Evolutionary conservation across 1,284 basidiomycete genomes (phyloP), one percentile per base, ranked within the genome.

Genomic region (Trichosporon faecale): DNA sequence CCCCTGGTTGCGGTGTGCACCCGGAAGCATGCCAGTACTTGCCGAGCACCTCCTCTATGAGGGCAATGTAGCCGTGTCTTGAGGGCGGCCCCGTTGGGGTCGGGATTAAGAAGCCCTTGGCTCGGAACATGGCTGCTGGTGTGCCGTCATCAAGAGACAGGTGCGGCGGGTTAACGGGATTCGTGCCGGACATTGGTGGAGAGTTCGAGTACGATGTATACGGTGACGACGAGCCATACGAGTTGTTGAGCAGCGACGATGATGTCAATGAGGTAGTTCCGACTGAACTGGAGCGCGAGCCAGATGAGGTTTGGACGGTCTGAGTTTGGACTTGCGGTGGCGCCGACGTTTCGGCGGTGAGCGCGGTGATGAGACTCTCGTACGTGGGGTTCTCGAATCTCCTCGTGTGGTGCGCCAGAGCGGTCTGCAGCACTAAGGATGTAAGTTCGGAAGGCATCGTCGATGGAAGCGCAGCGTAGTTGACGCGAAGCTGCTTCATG

Each of bases 341-440:
- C n/a, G 49, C 8, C 5, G 55, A 60, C 16, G 70, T 71, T 61
- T 81, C 80, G 9, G 79, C 77, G 0, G 81, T 83, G 23, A 83
- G 71, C 21, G 76, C 74, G 3, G 77, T 76, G 72, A 83, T 83
- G 33, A 83, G 69, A n/a, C 75, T 75, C 16, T 80, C 81, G 70
- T 83, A 83, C 9, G 81, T 83, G 49, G 80, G 79, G 66, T 77
- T 78, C 66, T 76, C 74, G 74, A 83, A 83, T 33, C 81, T 74
- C 16, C 79, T 77, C 3, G 79, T 80, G 66, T 83, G 81, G 66
- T 83, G 81, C 14, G 68, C 70, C 23, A 83, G 68, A 3, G 80
- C 81, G 7, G 77, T 79, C 60, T 77, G 76, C 35, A 80, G 74
- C 1, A 82, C 29, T 12, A 77, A 49, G 9, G 75, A 75, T 1